phyloP scores from a whole-genome alignment of 768 basidiomycete species.

The Termitomyces sp. region DNA sequence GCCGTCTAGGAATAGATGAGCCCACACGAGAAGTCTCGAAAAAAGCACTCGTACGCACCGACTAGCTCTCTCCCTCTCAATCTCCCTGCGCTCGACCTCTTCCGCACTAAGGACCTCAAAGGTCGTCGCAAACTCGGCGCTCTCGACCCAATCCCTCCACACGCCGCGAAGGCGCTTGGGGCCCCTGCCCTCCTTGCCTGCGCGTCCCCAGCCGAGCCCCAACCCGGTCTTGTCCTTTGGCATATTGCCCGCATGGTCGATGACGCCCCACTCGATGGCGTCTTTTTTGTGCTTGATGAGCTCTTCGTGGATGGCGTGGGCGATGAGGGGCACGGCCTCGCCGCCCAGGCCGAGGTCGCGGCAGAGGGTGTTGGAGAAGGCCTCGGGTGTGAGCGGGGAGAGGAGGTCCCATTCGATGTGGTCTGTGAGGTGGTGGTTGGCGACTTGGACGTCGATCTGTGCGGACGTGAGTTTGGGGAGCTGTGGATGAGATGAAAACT shows the following conservation, averaged over 20 bases:
- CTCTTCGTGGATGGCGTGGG: slow-evolving; percentile 94
- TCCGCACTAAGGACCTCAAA: slow-evolving; percentile 85
- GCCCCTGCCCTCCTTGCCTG: slow-evolving; percentile 73
- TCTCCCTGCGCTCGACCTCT: slow-evolving; percentile 87
- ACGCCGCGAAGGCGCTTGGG: slow-evolving; percentile 81
- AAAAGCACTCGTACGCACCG: slow-evolving; percentile 32
- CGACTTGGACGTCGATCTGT: slow-evolving; percentile 96
- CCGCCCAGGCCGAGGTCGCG: slow-evolving; percentile 83
- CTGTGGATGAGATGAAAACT: slow-evolving; percentile 22
- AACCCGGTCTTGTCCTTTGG: slow-evolving; percentile 82
- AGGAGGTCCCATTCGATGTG: slow-evolving; percentile 99
- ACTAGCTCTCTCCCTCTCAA: slow-evolving; percentile 82
- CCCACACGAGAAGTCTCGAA: not conserved
- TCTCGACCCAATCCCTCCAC: slow-evolving; percentile 94
- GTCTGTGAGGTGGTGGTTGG: slow-evolving; percentile 85
- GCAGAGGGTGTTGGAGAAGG: slow-evolving; percentile 76
- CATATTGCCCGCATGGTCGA: slow-evolving; percentile 33
- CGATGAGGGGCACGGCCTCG: slow-evolving; percentile 83
- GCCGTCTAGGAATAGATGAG: slow-evolving; percentile 19
- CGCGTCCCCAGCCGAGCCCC: slow-evolving; percentile 71
- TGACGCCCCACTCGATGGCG: slow-evolving; percentile 89
- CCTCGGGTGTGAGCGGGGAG: slow-evolving; percentile 85
- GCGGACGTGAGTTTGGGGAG: not conserved
- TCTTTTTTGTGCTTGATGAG: slow-evolving; percentile 94
- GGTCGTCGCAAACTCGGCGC: slow-evolving; percentile 83